Evolutionary conservation across 257 asterid genomes (phyloP).

Genomic region (Catharanthus roseus): DNA sequence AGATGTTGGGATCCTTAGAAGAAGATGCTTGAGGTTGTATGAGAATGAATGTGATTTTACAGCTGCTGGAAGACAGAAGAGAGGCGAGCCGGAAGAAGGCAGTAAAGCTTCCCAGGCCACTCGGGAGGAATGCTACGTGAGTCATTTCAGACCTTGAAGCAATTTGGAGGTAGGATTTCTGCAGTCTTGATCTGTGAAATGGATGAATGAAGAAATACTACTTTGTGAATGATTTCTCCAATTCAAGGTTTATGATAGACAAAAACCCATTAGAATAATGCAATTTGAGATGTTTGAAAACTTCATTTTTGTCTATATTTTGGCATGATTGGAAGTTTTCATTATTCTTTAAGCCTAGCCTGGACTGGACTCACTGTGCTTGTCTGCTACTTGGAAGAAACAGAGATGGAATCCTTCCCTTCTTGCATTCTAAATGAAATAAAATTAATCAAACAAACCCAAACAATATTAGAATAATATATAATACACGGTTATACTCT

Average conservation of each 20-base stretch:
- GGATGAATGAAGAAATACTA: background rate
- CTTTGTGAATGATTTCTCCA: background rate
- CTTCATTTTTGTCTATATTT: background rate
- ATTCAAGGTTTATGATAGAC: background rate
- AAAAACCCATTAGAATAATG: background rate
- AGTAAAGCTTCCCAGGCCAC: slow-evolving; percentile 28
- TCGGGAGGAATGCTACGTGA: slow-evolving; percentile 33
- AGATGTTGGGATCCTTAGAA: background rate
- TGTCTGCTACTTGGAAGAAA: background rate
- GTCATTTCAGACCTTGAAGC: too few species aligned
- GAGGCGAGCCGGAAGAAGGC: slow-evolving; percentile 30
- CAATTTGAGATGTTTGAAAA: background rate
- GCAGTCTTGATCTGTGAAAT: too few species aligned
- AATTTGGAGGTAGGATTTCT: too few species aligned
- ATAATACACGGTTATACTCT: too few species aligned
- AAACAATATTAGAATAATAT: too few species aligned
- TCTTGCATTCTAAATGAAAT: too few species aligned
- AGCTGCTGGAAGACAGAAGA: slow-evolving; percentile 20
- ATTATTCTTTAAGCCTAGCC: too few species aligned
- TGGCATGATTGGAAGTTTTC: background rate
- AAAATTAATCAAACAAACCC: too few species aligned
- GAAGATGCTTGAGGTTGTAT: slow-evolving; percentile 14
- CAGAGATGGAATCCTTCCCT: too few species aligned
- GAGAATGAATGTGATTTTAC: slow-evolving; percentile 27
- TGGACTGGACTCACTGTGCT: background rate